Conservation (phyloP, 768 basidiomycete genomes). For the Boletus vinaceobasis region DNA sequence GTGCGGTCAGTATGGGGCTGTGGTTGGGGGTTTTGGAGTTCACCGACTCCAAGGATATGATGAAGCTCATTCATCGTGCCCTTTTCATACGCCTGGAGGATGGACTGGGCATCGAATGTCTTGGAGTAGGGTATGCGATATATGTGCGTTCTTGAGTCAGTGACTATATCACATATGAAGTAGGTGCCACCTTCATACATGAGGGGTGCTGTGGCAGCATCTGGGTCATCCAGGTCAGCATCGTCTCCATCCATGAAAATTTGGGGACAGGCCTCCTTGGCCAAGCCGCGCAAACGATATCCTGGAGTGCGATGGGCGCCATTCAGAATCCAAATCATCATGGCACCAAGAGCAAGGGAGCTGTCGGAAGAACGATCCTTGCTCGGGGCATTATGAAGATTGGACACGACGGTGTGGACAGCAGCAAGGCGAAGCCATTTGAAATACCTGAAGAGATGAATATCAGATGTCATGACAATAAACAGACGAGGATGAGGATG, state of each 20-base stretch:
- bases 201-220: not conserved
- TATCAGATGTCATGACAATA: too few relatives aligned
- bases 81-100: not conserved
- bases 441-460: not conserved
- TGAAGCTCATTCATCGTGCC: not conserved
- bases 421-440: not conserved
- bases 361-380: not conserved
- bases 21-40: not conserved
- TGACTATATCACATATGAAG: not conserved
- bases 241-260: not conserved
- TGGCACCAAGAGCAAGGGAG: not conserved
- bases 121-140: not conserved
- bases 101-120: not conserved
- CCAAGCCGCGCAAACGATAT: not conserved
- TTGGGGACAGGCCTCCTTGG: not conserved
- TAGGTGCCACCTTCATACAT: slow-evolving; percentile 2
- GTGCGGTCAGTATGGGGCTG: not conserved
- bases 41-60: not conserved
- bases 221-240: not conserved
- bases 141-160: not conserved
- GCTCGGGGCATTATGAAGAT: not conserved
- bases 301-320: not conserved
- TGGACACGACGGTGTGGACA: rapidly evolving
- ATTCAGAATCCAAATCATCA: slow-evolving; percentile 3
- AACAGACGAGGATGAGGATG: too few relatives aligned